Percentiles rank a stretch among this genome's conserved stretches.
phyloP scores from a whole-genome alignment of 176 grass and related monocot genomes.

The Ananas comosus region DNA sequence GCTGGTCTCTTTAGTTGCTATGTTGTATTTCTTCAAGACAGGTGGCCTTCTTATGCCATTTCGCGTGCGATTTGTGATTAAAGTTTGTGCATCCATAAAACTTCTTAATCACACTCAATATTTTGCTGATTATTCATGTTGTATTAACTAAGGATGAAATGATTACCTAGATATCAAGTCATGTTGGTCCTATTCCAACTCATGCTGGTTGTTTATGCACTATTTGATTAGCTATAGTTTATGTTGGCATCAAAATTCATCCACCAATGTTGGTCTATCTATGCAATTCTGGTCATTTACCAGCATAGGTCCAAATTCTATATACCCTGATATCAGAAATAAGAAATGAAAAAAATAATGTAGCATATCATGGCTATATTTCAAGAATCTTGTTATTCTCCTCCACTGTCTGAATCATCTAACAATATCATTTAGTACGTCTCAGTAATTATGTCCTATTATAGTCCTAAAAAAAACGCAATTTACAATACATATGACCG shows the following conservation, averaged over 20 bases:
- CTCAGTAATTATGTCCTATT: neutral
- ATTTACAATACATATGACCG: neutral
- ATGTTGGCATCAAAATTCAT: neutral
- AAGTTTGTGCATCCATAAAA: neutral
- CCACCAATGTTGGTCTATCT: too few relatives aligned
- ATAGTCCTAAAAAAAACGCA: neutral
- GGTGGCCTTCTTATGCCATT: neutral
- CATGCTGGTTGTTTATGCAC: neutral
- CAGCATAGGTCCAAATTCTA: neutral
- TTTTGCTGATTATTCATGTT: neutral
- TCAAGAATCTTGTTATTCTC: too few relatives aligned
- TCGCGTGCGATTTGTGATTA: neutral
- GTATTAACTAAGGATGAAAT: neutral
- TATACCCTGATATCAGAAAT: neutral
- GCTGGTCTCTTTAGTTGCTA: neutral
- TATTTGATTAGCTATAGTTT: neutral
- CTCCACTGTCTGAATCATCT: neutral
- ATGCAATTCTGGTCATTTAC: too few relatives aligned
- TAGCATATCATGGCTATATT: neutral
- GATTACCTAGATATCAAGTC: neutral
- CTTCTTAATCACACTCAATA: neutral
- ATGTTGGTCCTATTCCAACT: too few relatives aligned
- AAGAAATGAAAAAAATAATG: neutral
- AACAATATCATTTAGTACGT: neutral
- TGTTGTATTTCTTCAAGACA: neutral